These are phyloP conservation scores for Oryza glaberrima DNA, from an alignment of 176 grass and related monocot genomes.

Conservation along the genomic window DNA sequence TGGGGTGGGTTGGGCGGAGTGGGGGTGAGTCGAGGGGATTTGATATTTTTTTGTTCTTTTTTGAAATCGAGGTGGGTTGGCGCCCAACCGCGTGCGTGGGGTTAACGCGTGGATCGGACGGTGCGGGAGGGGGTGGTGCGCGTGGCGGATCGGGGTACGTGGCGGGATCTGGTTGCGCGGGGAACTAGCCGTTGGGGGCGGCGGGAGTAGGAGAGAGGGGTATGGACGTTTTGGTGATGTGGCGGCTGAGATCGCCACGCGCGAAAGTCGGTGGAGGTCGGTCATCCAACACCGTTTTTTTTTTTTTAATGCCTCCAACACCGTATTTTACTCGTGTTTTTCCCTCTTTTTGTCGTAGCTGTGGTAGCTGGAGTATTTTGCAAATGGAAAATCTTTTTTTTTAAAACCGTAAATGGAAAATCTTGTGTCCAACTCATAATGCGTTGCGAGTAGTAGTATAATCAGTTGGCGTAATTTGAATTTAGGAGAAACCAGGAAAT, in stretches of 20 bases:
- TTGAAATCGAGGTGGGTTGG: constrained; percentile 30
- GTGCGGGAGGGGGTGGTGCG: not conserved
- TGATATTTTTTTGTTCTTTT: constrained; percentile 4
- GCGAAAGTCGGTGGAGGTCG: constrained; percentile 39
- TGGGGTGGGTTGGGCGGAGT: accelerated
- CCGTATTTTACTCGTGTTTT: not conserved
- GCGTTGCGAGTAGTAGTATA: too few species aligned
- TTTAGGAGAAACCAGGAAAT: not conserved
- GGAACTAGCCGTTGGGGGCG: constrained; percentile 55
- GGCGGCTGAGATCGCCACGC: constrained; percentile 37
- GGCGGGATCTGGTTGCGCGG: not conserved
- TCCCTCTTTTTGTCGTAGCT: not conserved
- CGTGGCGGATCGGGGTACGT: constrained; percentile 25
- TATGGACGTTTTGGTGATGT: constrained; percentile 28
- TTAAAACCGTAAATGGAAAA: too few species aligned
- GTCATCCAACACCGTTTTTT: not conserved
- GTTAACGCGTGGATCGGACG: constrained; percentile 44
- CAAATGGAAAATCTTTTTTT: too few species aligned
- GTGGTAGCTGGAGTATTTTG: too few species aligned
- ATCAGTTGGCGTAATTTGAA: not conserved
- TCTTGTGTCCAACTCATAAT: too few species aligned
- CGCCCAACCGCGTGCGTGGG: constrained; percentile 25
- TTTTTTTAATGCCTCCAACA: not conserved
- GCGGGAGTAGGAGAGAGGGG: not conserved
- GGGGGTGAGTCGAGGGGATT: not conserved